Conservation (phyloP, 179 eudicot species). For the Patellifolia procumbens region DNA sequence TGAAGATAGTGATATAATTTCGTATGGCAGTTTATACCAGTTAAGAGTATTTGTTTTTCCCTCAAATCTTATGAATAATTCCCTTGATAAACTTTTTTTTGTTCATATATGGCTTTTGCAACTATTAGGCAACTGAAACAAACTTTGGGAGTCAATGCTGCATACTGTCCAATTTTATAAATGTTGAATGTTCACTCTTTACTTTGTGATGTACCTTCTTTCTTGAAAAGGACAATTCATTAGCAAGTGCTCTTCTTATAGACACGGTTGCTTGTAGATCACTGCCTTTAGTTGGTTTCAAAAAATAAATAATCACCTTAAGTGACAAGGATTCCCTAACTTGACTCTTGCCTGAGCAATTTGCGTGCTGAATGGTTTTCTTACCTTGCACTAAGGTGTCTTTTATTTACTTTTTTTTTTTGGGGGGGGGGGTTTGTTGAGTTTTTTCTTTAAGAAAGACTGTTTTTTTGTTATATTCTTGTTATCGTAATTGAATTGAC, state of each 20-base stretch:
- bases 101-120: not conserved
- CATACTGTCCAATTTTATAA: not conserved
- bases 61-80: conserved; percentile 1
- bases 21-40: not conserved
- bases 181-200: not conserved
- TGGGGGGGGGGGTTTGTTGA: not conserved
- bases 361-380: not conserved
- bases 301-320: not conserved
- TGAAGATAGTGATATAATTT: not conserved
- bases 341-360: not conserved
- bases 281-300: not conserved
- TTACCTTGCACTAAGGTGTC: not conserved
- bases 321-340: not conserved
- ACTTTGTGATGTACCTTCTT: not conserved
- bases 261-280: not conserved
- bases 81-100: not conserved
- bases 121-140: not conserved
- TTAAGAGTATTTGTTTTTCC: not conserved
- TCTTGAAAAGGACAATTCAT: not conserved
- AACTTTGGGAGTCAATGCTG: conserved; percentile 1
- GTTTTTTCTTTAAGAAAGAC: not conserved
- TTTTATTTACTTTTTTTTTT: not conserved
- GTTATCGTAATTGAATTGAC: not conserved
- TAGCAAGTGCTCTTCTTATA: not conserved
- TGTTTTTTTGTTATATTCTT: not conserved